Base-by-base conservation (phyloP, 306 rosid genomes). In the Fagus sylvatica region DNA sequence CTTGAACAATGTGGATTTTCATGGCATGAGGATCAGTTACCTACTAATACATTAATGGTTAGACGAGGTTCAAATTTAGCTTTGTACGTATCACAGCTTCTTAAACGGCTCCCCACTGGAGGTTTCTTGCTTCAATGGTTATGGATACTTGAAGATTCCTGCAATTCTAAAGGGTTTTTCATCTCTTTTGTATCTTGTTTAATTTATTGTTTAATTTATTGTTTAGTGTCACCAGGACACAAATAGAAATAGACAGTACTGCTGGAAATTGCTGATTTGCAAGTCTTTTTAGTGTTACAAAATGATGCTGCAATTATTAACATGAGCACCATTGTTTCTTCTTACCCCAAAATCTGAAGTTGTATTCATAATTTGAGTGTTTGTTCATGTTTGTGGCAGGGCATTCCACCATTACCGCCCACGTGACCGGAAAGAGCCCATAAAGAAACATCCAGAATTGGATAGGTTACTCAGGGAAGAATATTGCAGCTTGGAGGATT, bases 341-440 rank as follows among this genome's bases (percentile, higher is more conserved):
- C 43, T 11, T 15, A 17, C 42, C 11, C 39, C 69, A 12, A 10
- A 33, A 2, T 33, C 42, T 33, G 43, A 62, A 34, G 69, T 82
- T 48, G 57, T 62, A 61, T 19, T 53, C 36, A 74, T 32, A 13
- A 55, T 5, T 74, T 80, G 2, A 36, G 36, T 11, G 34, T 43
- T 51, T 80, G 77, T 64, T 78, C 22, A 46, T 76, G 32, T 81
- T 54, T 74, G 60, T 85, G 84, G 82, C 97, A 95, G 99, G 99
- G 99, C 99, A 2, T 95, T 95, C 81, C 99, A 95, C 80, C 96
- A 95, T 78, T 93, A 87, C 39, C 86, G 98, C 74, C 72, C 53
- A 39, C 87, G 85, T 1, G 81, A 75, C 85, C 91, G 79, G 19
- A 92, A 84, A 68, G 93, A 83, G 32, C 85, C 89, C 0, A 75